Conservation (phyloP, 2,329 filamentous ascomycete genomes). For the Aureobasidium musti region DNA sequence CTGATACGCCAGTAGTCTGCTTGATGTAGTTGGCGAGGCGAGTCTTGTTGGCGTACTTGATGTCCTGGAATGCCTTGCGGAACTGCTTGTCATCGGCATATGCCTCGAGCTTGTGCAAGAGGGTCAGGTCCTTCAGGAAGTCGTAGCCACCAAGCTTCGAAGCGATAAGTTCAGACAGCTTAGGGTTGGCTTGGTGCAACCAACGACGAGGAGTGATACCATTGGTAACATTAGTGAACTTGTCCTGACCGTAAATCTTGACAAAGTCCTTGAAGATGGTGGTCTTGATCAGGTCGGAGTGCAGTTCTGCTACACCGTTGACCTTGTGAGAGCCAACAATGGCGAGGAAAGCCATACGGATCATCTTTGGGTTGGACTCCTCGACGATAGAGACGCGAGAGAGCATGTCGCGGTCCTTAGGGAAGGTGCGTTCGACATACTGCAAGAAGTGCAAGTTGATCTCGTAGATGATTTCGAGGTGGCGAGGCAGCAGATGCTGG, state of each 20-base stretch:
- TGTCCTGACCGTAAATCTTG: slow-evolving; percentile 88
- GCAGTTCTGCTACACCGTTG: slow-evolving; percentile 95
- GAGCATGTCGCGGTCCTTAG: slow-evolving; percentile 83
- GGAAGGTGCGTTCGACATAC: slow-evolving; percentile 84
- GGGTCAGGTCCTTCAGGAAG: slow-evolving; percentile 87
- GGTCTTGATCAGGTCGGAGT: slow-evolving; percentile 96
- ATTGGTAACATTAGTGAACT: slow-evolving; percentile 98
- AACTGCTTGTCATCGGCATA: slow-evolving; percentile 84
- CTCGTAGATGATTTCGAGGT: slow-evolving; percentile 97
- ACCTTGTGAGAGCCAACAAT: slow-evolving; percentile 99
- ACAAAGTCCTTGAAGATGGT: slow-evolving; percentile 99
- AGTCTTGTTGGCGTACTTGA: slow-evolving; percentile 96
- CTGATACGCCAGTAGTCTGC: slow-evolving; percentile 71
- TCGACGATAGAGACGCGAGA: slow-evolving; percentile 93
- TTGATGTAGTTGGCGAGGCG: slow-evolving; percentile 91
- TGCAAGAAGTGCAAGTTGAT: slow-evolving; percentile 96
- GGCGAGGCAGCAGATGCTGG: slow-evolving; percentile 88
- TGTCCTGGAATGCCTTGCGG: slow-evolving; percentile 91
- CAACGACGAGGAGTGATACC: slow-evolving; percentile 94
- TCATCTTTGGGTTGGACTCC: slow-evolving; percentile 95
- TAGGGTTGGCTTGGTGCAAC: slow-evolving; percentile 96
- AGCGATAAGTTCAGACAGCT: slow-evolving; percentile 86
- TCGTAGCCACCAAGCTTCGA: slow-evolving; percentile 80
- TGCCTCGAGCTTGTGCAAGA: slow-evolving; percentile 82
- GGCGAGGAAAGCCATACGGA: slow-evolving; percentile 93